Base-by-base conservation (phyloP, 148 eudicot species). In the Vaccinium corymbosum region DNA sequence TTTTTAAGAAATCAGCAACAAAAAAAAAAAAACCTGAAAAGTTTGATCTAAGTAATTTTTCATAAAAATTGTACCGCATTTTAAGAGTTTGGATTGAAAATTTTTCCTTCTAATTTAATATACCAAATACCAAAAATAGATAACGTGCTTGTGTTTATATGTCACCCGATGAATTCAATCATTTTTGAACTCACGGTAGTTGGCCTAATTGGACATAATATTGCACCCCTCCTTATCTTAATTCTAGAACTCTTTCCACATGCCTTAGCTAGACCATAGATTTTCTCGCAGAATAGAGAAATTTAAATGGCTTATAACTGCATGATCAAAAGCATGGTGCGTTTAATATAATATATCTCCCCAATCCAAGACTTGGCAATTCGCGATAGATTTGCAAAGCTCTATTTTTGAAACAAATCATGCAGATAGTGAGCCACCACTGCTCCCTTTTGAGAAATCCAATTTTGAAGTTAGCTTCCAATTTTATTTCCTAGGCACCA, bases 321-420 rank as follows among this genome's bases (percentile, higher is more conserved):
- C 73, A 84, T 83, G 89, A 78, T 86, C 81, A 85, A 91, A 93
- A 87, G 93, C 92, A 89, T 92, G 94, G 84, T 73, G 32, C 77
- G 81, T 85, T 84, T 89, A 88, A 82, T 86, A 88, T 92, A 88
- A 76, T 83, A 22, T 77, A 82, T 76, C 80, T 32, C 27, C 38
- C 35, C 61, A 66, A 17, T 81, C 62, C 81, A 53, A 85, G 87
- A 86, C 80, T 82, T 85, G 79, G 80, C 86, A 83, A 79, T 78
- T 49, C 73, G 87, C 93, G 93, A 91, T 88, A 88, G 85, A 83
- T 89, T 91, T 86, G 92, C 91, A 83, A 49, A 49, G 48, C 35
- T 56, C 81, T 35, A 51, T 86, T 87, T 84, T 87, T 77, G 82
- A 76, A 86, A 55, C 79, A 51, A 82, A 84, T 92, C 95, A 91